These are phyloP conservation scores for Amylostereum chailletii DNA, from an alignment of 1,284 basidiomycete genomes.

Conservation along the genomic window DNA sequence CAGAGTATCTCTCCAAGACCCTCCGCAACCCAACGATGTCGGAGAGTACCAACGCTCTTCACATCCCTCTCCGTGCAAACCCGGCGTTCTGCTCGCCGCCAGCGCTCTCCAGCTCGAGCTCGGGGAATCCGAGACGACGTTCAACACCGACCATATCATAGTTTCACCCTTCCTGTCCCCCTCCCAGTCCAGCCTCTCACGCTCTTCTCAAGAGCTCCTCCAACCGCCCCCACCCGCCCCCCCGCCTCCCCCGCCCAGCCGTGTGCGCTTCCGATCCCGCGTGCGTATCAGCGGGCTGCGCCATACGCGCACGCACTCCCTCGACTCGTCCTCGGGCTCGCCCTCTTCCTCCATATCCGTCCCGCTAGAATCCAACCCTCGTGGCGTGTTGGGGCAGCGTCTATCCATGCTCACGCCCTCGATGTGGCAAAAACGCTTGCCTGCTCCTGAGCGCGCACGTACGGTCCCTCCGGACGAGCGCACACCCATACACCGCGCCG, in stretches of 20 bases:
- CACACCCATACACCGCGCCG: neutral
- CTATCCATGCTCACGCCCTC: constrained; percentile 25
- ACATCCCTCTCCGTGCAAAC: constrained; percentile 15
- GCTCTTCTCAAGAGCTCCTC: neutral
- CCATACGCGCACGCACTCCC: constrained; percentile 14
- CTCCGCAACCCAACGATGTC: too few relatives aligned
- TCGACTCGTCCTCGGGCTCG: constrained; percentile 42
- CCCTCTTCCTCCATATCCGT: constrained; percentile 67
- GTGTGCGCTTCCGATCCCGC: constrained; percentile 46
- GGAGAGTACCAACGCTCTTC: too few relatives aligned
- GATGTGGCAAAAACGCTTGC: constrained; percentile 6
- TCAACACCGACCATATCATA: constrained; percentile 15
- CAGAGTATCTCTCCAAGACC: too few relatives aligned
- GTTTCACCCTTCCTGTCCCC: neutral
- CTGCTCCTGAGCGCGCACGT: too few relatives aligned
- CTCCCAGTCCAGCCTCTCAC: neutral
- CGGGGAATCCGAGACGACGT: constrained; percentile 20
- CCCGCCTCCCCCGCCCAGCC: constrained; percentile 18
- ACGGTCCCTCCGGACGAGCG: neutral
- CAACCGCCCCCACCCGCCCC: neutral
- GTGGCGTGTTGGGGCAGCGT: constrained; percentile 51
- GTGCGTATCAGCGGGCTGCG: constrained; percentile 45
- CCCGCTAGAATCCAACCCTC: constrained; percentile 47
- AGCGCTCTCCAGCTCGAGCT: constrained; percentile 28
- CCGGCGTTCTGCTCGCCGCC: constrained; percentile 22